Conservation (phyloP, 345 rosid genomes). For the Combretum micranthum region DNA sequence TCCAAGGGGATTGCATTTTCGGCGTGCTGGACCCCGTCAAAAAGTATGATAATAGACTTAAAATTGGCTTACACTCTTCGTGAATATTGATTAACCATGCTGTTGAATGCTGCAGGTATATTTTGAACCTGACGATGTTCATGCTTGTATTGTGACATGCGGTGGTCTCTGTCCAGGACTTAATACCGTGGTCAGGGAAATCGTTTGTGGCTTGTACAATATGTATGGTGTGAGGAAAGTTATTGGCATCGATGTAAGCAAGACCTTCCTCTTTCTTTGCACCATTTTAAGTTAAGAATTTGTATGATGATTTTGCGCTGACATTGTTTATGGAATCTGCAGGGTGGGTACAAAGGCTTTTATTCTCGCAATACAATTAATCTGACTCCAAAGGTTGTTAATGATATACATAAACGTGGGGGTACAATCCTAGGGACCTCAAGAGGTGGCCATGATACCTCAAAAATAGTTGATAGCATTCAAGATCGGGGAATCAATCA, state of each 20-base stretch:
- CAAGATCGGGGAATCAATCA: slow-evolving; percentile 95
- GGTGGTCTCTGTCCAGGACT: slow-evolving; percentile 96
- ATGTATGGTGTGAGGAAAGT: slow-evolving; percentile 83
- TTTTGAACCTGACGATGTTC: slow-evolving; percentile 71
- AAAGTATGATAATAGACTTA: slow-evolving; percentile 30
- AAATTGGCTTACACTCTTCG: neutral
- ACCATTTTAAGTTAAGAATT: neutral
- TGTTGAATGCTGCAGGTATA: slow-evolving; percentile 39
- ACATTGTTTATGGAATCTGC: slow-evolving; percentile 7
- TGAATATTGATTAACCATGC: neutral
- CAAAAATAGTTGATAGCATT: slow-evolving; percentile 89
- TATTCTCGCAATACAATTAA: slow-evolving; percentile 69
- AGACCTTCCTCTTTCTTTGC: neutral
- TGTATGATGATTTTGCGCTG: neutral
- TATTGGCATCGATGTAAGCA: slow-evolving; percentile 76
- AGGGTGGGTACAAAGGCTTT: slow-evolving; percentile 95
- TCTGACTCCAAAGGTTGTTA: slow-evolving; percentile 61
- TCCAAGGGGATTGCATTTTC: slow-evolving; percentile 82
- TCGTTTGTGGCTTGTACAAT: slow-evolving; percentile 60
- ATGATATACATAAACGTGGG: slow-evolving; percentile 89
- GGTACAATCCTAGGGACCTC: slow-evolving; percentile 88
- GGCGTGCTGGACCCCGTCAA: slow-evolving; percentile 96
- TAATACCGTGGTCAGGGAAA: slow-evolving; percentile 84
- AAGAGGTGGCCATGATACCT: slow-evolving; percentile 78
- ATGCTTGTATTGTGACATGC: slow-evolving; percentile 86